Percentiles rank a stretch among this genome's conserved stretches.
Evolutionary conservation across 2,329 filamentous ascomycete genomes (phyloP).

Genomic region (Aspergillus spinulosporus): DNA sequence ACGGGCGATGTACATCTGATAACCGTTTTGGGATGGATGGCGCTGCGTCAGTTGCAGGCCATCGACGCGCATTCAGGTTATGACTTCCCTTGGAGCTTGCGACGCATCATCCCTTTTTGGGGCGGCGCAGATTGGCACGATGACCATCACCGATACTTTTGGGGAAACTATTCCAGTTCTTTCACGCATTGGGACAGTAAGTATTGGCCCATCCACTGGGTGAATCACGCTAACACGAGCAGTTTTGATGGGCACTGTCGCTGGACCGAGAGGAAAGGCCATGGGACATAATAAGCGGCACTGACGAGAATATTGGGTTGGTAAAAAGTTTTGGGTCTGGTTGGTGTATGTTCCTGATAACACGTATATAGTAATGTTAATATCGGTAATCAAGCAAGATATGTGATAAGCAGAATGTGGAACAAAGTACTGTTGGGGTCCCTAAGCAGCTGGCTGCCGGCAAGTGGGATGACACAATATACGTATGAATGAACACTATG

Average conservation of each 20-base stretch:
- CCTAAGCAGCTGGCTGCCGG: no score
- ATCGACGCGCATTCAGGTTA: conserved; percentile 96
- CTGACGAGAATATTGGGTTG: neutral
- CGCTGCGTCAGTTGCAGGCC: conserved; percentile 86
- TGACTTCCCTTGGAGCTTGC: conserved; percentile 94
- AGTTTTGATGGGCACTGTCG: conserved; percentile 28
- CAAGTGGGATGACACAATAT: no score
- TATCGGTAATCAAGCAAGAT: neutral
- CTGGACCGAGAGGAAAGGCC: conserved; percentile 22
- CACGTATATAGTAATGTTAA: conserved; percentile 3
- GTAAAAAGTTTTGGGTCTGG: neutral
- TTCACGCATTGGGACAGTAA: conserved; percentile 90
- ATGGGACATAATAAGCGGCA: conserved; percentile 10
- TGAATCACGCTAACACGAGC: neutral
- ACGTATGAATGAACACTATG: neutral
- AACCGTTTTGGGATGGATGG: conserved; percentile 95
- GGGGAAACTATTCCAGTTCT: conserved; percentile 93
- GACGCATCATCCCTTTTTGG: conserved; percentile 87
- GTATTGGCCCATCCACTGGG: neutral
- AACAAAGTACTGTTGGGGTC: neutral
- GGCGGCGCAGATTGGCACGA: conserved; percentile 94
- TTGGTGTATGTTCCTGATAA: neutral
- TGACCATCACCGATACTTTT: conserved; percentile 92
- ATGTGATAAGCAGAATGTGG: neutral
- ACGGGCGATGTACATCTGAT: conserved; percentile 85